These are phyloP conservation scores for Sonneratia caseolaris DNA, from an alignment of 345 rosid species.

Conservation along the genomic window DNA sequence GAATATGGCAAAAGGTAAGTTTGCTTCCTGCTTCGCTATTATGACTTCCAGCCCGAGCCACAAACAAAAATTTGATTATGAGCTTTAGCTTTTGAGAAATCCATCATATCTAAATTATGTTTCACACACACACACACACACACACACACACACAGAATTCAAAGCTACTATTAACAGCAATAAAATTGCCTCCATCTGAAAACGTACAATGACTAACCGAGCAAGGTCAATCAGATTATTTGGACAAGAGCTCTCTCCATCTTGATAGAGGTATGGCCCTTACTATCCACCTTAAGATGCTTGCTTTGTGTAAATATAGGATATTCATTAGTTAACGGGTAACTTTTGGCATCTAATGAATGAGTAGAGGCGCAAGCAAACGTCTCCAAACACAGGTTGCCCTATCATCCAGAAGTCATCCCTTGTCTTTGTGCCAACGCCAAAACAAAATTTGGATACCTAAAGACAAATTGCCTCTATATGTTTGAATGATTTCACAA, in stretches of 20 bases:
- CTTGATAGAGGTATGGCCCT: background rate
- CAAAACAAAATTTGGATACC: conserved; percentile 6
- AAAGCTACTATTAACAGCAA: background rate
- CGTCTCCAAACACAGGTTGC: background rate
- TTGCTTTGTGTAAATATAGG: background rate
- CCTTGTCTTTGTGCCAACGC: background rate
- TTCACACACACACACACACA: background rate
- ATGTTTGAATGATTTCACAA: background rate
- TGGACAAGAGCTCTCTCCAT: background rate
- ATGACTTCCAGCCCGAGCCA: background rate
- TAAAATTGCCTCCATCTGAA: background rate
- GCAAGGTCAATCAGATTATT: background rate
- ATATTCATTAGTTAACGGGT: background rate
- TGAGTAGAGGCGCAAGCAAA: background rate
- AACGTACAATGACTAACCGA: background rate
- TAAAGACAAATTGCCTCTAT: background rate
- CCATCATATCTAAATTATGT: background rate
- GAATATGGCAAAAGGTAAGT: background rate
- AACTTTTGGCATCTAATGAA: background rate
- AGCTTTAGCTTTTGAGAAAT: background rate
- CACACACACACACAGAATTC: background rate
- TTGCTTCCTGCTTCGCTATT: background rate
- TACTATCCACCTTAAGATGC: background rate
- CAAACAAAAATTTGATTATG: background rate
- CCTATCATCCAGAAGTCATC: background rate